A percentile compares a stretch with the other conserved stretches of the same genome.
Conservation (phyloP, 1,139 yeast genomes). For the Pichia kudriavzevii region DNA sequence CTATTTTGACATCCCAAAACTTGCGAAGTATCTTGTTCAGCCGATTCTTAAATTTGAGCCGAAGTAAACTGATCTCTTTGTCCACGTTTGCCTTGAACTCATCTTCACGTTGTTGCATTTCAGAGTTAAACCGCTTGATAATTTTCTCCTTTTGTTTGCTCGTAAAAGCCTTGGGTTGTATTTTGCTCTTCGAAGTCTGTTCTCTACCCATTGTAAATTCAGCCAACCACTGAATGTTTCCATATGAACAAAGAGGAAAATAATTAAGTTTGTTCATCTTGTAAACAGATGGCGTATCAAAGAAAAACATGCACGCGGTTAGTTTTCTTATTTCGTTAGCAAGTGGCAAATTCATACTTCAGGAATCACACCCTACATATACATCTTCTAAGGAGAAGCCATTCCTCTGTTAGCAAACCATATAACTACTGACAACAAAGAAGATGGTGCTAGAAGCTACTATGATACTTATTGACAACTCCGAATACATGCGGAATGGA, state of each 20-base stretch:
- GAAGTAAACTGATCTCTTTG: constrained; percentile 26
- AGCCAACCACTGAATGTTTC: too few relatives aligned
- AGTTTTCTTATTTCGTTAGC: too few relatives aligned
- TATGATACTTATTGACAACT: constrained; percentile 89
- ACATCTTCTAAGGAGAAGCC: too few relatives aligned
- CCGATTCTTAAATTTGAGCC: constrained; percentile 30
- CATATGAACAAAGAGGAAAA: too few relatives aligned
- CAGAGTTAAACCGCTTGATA: constrained; percentile 27
- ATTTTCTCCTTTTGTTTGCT: constrained; percentile 34
- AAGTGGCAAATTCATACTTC: too few relatives aligned
- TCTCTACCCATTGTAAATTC: too few relatives aligned
- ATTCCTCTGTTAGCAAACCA: too few relatives aligned
- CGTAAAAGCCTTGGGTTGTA: constrained; percentile 24
- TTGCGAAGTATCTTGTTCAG: constrained; percentile 34
- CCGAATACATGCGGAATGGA: constrained; percentile 94
- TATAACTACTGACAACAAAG: neutral
- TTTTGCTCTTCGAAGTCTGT: too few relatives aligned
- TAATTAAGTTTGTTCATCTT: too few relatives aligned
- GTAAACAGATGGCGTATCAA: too few relatives aligned
- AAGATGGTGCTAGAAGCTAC: constrained; percentile 91
- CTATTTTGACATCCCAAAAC: constrained; percentile 35
- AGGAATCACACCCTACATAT: too few relatives aligned
- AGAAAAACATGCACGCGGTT: too few relatives aligned
- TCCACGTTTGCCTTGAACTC: constrained; percentile 28
- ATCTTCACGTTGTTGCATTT: constrained; percentile 20